Evolutionary conservation across 2,329 filamentous ascomycete genomes (phyloP), one percentile per base, ranked within the genome.

Genomic region (Cytospora mali): DNA sequence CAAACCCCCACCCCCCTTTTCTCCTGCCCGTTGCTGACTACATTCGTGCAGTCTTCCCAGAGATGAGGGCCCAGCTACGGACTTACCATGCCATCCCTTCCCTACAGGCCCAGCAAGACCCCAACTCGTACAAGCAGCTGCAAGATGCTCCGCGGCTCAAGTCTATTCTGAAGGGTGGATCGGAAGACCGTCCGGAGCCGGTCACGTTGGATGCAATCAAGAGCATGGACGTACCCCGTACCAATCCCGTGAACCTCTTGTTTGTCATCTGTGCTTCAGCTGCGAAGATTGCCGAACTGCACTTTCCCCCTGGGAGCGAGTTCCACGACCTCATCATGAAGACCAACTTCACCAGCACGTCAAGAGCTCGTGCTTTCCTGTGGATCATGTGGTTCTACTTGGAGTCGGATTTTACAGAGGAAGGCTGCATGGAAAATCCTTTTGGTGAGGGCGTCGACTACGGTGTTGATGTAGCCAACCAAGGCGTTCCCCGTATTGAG

Each of bases 351-450:
- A 92, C 88, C 62, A 98, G 93, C 75, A 79, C 82, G 68, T 96
- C 92, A 66, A 86, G 95, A 66, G 93, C 95, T 1, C 88, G 81
- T 51, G 94, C 94, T 0, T 99, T 99, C 69, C 79, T 99, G 23
- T 99, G 95, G 95, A 81, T 99, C 66, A 96, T 99, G 88, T 99
- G 95, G 95, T 97, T 95, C 81, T 98, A 99, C 72, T 84, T 99
- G 21, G 95, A 99, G 74, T 97, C 93, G 29, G 92, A 97, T 73
- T 98, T 97, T 69, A 91, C 91, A 0, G 87, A 90, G 69, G 91
- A 97, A 70, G 92, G 91, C 61, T 94, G 92, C 51, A 84, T 92
- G 54, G 89, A 91, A 69, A 99, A 99, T 71, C 95, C 95, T 0
- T 99, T 97, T 70, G 95, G 95, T 0, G 74, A 80, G 13, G 88